A percentile compares a stretch with the other conserved stretches of the same genome.
Conservation (phyloP, 345 rosid genomes). For the Boechera stricta region DNA sequence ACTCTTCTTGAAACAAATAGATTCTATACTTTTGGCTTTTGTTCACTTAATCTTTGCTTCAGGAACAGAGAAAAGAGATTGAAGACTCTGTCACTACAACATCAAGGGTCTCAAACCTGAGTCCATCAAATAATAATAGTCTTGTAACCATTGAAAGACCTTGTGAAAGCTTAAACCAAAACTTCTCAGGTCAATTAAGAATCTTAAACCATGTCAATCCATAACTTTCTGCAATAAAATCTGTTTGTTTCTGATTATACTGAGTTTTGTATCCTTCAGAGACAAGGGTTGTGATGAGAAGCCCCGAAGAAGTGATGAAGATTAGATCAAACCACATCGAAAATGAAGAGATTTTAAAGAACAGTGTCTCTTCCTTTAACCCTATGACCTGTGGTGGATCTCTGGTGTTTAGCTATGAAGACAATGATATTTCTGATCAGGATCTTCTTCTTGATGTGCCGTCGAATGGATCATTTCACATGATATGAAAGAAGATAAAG, state of each 20-base stretch:
- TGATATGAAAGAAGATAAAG: constrained; percentile 29
- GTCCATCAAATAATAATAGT: constrained; percentile 42
- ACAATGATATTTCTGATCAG: constrained; percentile 56
- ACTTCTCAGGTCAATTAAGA: constrained; percentile 62
- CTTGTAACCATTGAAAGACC: constrained; percentile 54
- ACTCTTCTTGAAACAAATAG: constrained; percentile 3
- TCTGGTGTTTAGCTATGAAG: constrained; percentile 61
- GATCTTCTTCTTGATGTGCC: constrained; percentile 90
- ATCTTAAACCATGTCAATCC: constrained; percentile 16
- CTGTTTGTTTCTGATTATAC: constrained; percentile 35
- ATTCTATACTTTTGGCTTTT: constrained; percentile 25
- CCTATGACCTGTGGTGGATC: constrained; percentile 71
- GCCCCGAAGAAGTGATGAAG: constrained; percentile 60
- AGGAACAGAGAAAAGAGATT: constrained; percentile 51
- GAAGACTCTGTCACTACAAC: constrained; percentile 49
- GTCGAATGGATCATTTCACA: constrained; percentile 70
- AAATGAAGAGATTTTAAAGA: constrained; percentile 64
- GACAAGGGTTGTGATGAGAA: constrained; percentile 58
- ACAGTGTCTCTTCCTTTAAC: constrained; percentile 68
- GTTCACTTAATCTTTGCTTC: constrained; percentile 43
- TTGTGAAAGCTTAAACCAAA: constrained; percentile 58
- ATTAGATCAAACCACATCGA: constrained; percentile 52
- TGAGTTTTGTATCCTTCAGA: constrained; percentile 52
- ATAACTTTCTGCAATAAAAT: neutral
- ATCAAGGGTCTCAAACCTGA: constrained; percentile 46